Conservation (phyloP, 345 rosid genomes). For the Sonneratia caseolaris region DNA sequence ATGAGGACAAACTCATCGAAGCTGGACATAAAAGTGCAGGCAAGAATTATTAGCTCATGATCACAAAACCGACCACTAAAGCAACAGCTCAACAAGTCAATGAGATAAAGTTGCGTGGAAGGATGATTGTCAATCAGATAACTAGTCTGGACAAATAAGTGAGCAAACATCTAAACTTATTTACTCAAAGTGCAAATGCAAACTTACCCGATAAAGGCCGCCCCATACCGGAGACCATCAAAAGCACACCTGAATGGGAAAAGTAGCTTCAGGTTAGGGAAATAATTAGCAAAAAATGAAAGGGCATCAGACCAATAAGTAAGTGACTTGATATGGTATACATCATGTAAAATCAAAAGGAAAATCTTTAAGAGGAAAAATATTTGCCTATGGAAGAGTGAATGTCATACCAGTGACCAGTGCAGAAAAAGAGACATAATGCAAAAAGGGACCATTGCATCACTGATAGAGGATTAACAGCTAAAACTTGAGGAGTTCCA, state of each 20-base stretch:
- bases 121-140: background rate
- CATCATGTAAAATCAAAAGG: background rate
- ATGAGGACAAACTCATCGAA: slow-evolving; percentile 81
- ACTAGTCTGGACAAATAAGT: background rate
- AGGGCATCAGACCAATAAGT: background rate
- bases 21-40: slow-evolving; percentile 30
- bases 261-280: background rate
- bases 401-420: slow-evolving; percentile 74
- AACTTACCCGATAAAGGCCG: slow-evolving; percentile 92
- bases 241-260: slow-evolving; percentile 71
- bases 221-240: slow-evolving; percentile 90
- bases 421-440: slow-evolving; percentile 67
- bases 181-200: background rate
- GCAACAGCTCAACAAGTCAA: background rate
- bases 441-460: slow-evolving; percentile 79
- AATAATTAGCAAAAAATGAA: slow-evolving; percentile 4
- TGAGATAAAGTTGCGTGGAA: background rate
- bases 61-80: background rate
- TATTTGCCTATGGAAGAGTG: background rate
- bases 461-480: slow-evolving; percentile 49
- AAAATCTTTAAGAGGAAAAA: background rate
- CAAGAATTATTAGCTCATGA: background rate
- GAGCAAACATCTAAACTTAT: background rate
- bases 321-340: background rate
- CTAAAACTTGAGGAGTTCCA: slow-evolving; percentile 16